These are phyloP conservation scores for Cadophora gregata DNA, from an alignment of 2,329 filamentous ascomycete species.

Conservation along the genomic window DNA sequence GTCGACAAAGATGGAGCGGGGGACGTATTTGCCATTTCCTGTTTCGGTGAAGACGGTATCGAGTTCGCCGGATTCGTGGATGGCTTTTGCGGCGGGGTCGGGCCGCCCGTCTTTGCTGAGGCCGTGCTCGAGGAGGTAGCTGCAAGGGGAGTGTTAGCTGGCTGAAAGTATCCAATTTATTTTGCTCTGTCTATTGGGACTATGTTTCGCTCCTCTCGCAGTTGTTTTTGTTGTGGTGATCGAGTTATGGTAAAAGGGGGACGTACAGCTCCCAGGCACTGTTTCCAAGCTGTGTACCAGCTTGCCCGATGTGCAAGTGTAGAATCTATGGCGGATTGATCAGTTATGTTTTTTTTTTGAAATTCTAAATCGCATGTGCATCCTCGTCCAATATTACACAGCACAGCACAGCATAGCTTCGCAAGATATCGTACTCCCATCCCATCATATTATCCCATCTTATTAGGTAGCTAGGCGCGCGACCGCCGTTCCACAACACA, in stretches of 20 bases:
- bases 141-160: conserved; percentile 41
- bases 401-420: background rate
- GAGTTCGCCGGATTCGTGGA: conserved; percentile 61
- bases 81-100: conserved; percentile 59
- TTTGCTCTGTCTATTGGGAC: background rate
- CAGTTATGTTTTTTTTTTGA: background rate
- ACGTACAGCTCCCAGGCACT: conserved; percentile 72
- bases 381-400: background rate
- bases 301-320: conserved; percentile 72
- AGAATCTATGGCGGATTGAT: conserved; percentile 58
- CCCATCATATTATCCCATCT: background rate
- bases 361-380: background rate
- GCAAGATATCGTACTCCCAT: background rate
- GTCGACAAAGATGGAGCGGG: conserved; percentile 71
- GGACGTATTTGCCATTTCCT: conserved; percentile 68
- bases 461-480: background rate
- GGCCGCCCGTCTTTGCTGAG: conserved; percentile 64
- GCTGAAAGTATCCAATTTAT: too few relatives aligned
- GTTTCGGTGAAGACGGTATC: conserved; percentile 74
- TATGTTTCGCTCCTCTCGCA: background rate
- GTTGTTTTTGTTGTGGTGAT: background rate
- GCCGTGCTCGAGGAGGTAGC: conserved; percentile 71
- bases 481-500: background rate
- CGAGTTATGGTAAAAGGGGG: conserved; percentile 9
- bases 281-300: conserved; percentile 71